Percentiles rank a stretch among this genome's conserved stretches.
Evolutionary conservation across 164 flowering plant species (phyloP).

Genomic region (Tinospora cordifolia): DNA sequence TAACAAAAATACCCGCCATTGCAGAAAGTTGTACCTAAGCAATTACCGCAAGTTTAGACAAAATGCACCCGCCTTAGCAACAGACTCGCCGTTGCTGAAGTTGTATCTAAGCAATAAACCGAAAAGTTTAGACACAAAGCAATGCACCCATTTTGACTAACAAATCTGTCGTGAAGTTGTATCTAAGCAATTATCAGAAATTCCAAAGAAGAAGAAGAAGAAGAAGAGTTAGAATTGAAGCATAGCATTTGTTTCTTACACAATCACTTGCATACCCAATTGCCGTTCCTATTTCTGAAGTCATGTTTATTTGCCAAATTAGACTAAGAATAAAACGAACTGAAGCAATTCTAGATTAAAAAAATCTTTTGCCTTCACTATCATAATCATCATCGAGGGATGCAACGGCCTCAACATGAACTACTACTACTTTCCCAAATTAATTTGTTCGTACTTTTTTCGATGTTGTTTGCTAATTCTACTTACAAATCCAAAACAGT

Average conservation of each 20-base stretch:
- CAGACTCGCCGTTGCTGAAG: too few species aligned
- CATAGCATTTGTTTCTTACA: not conserved
- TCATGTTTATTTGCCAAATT: not conserved
- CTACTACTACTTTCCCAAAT: not conserved
- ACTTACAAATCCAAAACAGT: not conserved
- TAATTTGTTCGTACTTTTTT: too few species aligned
- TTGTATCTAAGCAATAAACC: too few species aligned
- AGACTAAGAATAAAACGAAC: not conserved
- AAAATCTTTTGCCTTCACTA: not conserved
- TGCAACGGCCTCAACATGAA: not conserved
- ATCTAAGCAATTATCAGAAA: not conserved
- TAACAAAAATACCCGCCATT: too few species aligned
- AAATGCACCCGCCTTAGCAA: too few species aligned
- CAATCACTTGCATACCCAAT: not conserved
- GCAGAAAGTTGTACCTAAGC: too few species aligned
- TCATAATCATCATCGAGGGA: not conserved
- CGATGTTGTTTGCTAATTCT: too few species aligned
- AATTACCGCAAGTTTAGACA: too few species aligned
- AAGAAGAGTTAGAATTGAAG: not conserved
- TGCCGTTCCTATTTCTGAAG: not conserved
- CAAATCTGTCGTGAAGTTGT: not conserved
- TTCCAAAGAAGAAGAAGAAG: too few species aligned
- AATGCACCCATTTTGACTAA: not conserved
- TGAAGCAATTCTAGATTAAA: not conserved
- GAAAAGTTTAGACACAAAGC: too few species aligned